These are phyloP conservation scores for Smallanthus sonchifolius DNA, from an alignment of 129 eudicot genomes.

Conservation along the genomic window DNA sequence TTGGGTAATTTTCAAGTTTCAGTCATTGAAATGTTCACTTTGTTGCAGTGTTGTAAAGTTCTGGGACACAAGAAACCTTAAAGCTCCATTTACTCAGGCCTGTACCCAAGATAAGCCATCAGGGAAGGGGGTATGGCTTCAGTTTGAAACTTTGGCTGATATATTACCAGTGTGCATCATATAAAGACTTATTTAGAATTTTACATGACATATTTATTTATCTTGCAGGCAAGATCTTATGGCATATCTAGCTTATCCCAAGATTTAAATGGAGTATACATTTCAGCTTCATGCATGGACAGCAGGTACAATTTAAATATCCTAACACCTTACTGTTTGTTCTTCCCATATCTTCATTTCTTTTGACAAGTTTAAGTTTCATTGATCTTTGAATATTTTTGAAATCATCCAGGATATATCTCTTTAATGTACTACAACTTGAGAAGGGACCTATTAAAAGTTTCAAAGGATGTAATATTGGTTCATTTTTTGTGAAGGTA, in stretches of 20 bases:
- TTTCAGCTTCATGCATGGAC: slow-evolving; percentile 92
- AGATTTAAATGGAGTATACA: slow-evolving; percentile 71
- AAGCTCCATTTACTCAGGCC: slow-evolving; percentile 51
- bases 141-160: background rate
- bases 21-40: background rate
- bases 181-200: background rate
- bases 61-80: slow-evolving; percentile 77
- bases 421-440: slow-evolving; percentile 75
- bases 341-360: background rate
- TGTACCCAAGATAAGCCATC: slow-evolving; percentile 33
- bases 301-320: slow-evolving; percentile 48
- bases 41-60: slow-evolving; percentile 67
- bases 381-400: background rate
- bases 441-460: slow-evolving; percentile 69
- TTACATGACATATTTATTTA: background rate
- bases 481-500: slow-evolving; percentile 84
- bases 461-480: slow-evolving; percentile 65
- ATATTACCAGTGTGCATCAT: background rate
- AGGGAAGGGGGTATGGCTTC: slow-evolving; percentile 28
- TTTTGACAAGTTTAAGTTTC: background rate
- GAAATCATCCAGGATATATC: slow-evolving; percentile 52
- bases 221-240: slow-evolving; percentile 58
- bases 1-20: background rate
- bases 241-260: slow-evolving; percentile 94
- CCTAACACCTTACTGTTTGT: background rate